Percentiles rank a stretch among this genome's conserved stretches.
These are phyloP conservation scores for Cronartium ribicola DNA, from an alignment of 1,284 basidiomycete species.

Conservation along the genomic window DNA sequence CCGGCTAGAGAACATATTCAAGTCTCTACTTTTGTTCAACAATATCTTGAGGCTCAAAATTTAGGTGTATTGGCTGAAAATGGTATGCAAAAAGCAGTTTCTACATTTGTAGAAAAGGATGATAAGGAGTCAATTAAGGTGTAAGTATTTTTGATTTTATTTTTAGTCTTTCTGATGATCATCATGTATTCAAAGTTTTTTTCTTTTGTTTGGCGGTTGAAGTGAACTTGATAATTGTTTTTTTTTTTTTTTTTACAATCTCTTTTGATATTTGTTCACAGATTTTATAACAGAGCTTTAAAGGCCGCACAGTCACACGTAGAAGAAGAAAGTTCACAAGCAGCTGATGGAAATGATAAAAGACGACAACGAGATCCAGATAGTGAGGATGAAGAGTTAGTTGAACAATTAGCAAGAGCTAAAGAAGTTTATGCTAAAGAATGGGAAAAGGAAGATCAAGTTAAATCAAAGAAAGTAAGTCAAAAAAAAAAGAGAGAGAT, in stretches of 20 bases:
- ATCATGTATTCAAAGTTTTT: neutral
- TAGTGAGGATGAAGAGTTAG: constrained; percentile 63
- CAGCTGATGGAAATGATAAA: constrained; percentile 4
- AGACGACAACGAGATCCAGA: constrained; percentile 12
- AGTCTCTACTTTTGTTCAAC: constrained; percentile 65
- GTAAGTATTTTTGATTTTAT: constrained; percentile 56
- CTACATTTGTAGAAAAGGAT: constrained; percentile 89
- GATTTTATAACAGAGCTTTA: constrained; percentile 62
- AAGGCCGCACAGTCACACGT: constrained; percentile 59
- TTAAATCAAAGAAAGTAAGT: constrained; percentile 55
- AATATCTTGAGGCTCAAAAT: constrained; percentile 83
- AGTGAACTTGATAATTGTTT: neutral
- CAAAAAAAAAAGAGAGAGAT: constrained; percentile 56
- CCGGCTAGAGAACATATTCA: constrained; percentile 52
- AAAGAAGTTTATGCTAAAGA: constrained; percentile 45
- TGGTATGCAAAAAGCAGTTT: constrained; percentile 84
- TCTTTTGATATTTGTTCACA: constrained; percentile 49
- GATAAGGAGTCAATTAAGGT: constrained; percentile 81
- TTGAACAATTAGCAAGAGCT: constrained; percentile 35
- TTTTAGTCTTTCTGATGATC: neutral
- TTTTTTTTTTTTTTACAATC: neutral
- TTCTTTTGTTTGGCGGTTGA: neutral
- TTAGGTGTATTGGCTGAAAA: constrained; percentile 77
- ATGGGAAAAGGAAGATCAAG: constrained; percentile 60
- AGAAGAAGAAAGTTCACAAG: constrained; percentile 21